These are phyloP conservation scores for Stylosanthes scabra DNA, from an alignment of 331 rosid species.

Conservation along the genomic window DNA sequence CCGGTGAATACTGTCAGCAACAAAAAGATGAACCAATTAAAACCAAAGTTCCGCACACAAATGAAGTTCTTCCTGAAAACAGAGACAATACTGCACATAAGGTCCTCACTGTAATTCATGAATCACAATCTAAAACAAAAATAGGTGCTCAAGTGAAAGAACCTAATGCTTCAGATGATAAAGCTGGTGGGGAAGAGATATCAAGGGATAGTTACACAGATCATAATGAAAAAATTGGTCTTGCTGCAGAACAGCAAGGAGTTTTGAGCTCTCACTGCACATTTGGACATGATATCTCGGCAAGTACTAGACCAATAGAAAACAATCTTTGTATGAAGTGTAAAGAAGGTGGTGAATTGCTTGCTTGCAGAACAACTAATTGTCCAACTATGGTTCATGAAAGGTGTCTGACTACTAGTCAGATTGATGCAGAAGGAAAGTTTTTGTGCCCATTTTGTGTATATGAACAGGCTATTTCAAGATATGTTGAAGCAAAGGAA, in stretches of 20 bases:
- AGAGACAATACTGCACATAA: not conserved
- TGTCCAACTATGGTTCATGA: conserved; percentile 70
- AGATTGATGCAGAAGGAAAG: conserved; percentile 45
- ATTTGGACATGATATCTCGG: conserved; percentile 41
- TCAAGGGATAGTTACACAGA: conserved; percentile 48
- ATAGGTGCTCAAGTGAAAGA: conserved; percentile 38
- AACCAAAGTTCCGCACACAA: conserved; percentile 21
- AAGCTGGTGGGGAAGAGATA: conserved; percentile 46
- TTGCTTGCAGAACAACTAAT: conserved; percentile 59
- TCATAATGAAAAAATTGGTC: conserved; percentile 45
- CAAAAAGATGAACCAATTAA: conserved; percentile 40
- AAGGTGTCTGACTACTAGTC: conserved; percentile 56
- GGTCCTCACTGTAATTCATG: not conserved
- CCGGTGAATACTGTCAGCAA: conserved; percentile 36
- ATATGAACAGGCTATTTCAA: conserved; percentile 60
- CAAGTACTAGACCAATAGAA: conserved; percentile 25
- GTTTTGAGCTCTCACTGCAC: conserved; percentile 49
- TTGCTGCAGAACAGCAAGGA: conserved; percentile 51
- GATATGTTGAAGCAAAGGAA: conserved; percentile 69
- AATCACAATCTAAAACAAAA: conserved; percentile 32
- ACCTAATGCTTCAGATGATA: conserved; percentile 42
- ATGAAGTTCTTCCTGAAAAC: conserved; percentile 34
- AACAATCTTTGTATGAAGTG: conserved; percentile 59
- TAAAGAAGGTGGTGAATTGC: conserved; percentile 59
- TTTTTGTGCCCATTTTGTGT: conserved; percentile 80